Percentiles rank a stretch among this genome's conserved stretches.
phyloP scores from a whole-genome alignment of 2,329 filamentous ascomycete species.

The Taxawa tesnikishii region DNA sequence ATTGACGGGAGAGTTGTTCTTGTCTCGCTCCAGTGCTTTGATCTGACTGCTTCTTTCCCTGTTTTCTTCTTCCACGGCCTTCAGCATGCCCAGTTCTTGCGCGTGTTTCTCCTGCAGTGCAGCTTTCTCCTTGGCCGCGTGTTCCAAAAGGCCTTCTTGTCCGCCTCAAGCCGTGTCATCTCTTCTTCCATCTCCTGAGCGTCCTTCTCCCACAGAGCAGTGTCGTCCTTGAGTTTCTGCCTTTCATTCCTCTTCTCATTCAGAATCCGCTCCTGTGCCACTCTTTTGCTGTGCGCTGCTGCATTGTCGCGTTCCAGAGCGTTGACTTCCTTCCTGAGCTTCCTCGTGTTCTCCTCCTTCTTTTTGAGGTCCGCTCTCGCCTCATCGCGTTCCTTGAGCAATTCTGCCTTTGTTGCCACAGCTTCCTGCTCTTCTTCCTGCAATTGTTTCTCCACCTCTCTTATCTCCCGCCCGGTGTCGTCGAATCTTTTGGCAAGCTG shows the following conservation, averaged over 20 bases:
- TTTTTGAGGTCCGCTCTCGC: slow-evolving; percentile 70
- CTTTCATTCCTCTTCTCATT: slow-evolving; percentile 58
- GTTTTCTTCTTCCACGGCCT: slow-evolving; percentile 58
- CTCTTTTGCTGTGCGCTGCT: slow-evolving; percentile 63
- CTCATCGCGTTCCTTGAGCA: slow-evolving; percentile 67
- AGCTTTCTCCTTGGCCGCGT: slow-evolving; percentile 27
- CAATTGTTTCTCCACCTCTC: slow-evolving; percentile 61
- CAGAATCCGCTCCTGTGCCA: slow-evolving; percentile 62
- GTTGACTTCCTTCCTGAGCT: slow-evolving; percentile 69
- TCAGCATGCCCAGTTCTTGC: slow-evolving; percentile 36
- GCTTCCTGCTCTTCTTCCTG: slow-evolving; percentile 46
- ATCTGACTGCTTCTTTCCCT: slow-evolving; percentile 59
- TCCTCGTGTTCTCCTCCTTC: slow-evolving; percentile 81
- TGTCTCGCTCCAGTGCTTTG: slow-evolving; percentile 57
- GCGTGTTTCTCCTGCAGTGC: slow-evolving; percentile 26
- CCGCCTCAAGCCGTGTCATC: slow-evolving; percentile 34
- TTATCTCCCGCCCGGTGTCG: slow-evolving; percentile 67
- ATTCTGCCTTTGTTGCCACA: slow-evolving; percentile 26
- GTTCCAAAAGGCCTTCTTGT: slow-evolving; percentile 22
- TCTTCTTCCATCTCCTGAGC: slow-evolving; percentile 39
- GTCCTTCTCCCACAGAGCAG: slow-evolving; percentile 55
- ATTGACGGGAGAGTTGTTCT: slow-evolving; percentile 38
- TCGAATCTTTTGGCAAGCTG: slow-evolving; percentile 75
- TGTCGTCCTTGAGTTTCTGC: slow-evolving; percentile 57
- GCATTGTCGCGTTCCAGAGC: slow-evolving; percentile 72